A percentile compares a stretch with the other conserved stretches of the same genome.
Conservation (phyloP, 768 basidiomycete genomes). For the Leccinum longicurvipes region DNA sequence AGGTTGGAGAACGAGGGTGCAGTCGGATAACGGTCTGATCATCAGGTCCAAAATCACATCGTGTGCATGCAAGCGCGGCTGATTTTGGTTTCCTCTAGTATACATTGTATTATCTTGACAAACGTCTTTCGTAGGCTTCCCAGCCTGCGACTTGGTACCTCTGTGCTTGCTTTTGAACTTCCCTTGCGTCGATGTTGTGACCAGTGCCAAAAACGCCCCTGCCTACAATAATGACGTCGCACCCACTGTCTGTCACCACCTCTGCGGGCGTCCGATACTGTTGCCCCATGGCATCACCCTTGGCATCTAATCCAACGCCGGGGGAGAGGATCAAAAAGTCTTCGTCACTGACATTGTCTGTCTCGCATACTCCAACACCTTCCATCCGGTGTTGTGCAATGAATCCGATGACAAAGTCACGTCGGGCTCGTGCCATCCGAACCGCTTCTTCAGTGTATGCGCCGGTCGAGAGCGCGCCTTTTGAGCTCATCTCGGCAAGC, state of each 20-base stretch:
- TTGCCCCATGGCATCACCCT: slow-evolving; percentile 88
- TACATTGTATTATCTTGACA: slow-evolving; percentile 14
- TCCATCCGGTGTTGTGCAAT: slow-evolving; percentile 90
- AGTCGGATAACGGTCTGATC: neutral
- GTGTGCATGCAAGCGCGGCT: neutral
- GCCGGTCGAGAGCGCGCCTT: slow-evolving; percentile 80
- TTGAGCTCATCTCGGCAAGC: slow-evolving; percentile 95
- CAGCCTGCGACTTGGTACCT: slow-evolving; percentile 85
- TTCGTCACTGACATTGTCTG: slow-evolving; percentile 41
- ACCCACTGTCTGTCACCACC: slow-evolving; percentile 76
- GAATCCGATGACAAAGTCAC: slow-evolving; percentile 93
- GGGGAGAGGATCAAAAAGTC: slow-evolving; percentile 93
- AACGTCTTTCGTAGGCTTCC: slow-evolving; percentile 78
- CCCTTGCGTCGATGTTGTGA: slow-evolving; percentile 36
- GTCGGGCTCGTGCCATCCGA: slow-evolving; percentile 77
- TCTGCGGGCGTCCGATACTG: slow-evolving; percentile 89
- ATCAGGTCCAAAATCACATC: neutral
- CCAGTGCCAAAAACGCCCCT: slow-evolving; percentile 84
- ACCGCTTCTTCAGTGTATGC: slow-evolving; percentile 82
- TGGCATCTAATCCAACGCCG: slow-evolving; percentile 79
- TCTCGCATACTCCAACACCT: slow-evolving; percentile 41
- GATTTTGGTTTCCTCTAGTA: neutral
- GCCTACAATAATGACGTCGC: slow-evolving; percentile 97
- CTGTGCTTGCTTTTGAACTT: slow-evolving; percentile 64
- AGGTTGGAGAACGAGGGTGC: slow-evolving; percentile 9